These are phyloP conservation scores for Linnemannia zychae DNA, from an alignment of 192 early-diverging fungal genomes.

Conservation along the genomic window DNA sequence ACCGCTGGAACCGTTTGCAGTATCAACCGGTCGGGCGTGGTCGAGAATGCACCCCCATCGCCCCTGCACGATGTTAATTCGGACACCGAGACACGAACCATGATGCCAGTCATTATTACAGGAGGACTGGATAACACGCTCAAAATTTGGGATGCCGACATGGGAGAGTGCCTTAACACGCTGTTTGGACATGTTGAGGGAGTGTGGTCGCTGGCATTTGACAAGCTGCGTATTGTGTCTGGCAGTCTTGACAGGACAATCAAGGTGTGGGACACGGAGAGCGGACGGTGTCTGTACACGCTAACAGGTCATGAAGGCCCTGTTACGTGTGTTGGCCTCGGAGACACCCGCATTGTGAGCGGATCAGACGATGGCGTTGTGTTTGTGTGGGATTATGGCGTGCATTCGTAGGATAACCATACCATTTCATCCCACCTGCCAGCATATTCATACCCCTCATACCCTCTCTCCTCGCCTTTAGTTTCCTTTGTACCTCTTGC, in stretches of 20 bases:
- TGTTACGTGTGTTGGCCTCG: conserved; percentile 85
- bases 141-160: conserved; percentile 92
- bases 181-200: conserved; percentile 88
- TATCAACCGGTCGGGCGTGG: conserved; percentile 57
- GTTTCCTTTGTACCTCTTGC: not conserved
- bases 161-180: conserved; percentile 80
- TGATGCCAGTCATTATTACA: conserved; percentile 77
- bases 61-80: conserved; percentile 35
- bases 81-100: conserved; percentile 41
- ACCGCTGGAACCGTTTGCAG: conserved; percentile 16
- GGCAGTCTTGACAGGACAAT: conserved; percentile 78
- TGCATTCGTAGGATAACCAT: conserved; percentile 3
- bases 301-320: conserved; percentile 75
- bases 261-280: conserved; percentile 83
- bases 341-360: conserved; percentile 90
- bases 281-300: conserved; percentile 76
- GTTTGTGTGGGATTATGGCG: conserved; percentile 86
- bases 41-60: conserved; percentile 58
- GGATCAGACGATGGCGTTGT: conserved; percentile 89
- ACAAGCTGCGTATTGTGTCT: conserved; percentile 78
- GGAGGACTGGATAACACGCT: conserved; percentile 89
- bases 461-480: not conserved
- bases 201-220: conserved; percentile 85
- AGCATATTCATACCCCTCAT: not conserved
- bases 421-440: not conserved